Base-by-base conservation (phyloP, 208 protist genomes). In the Acanthamoeba divionensis region DNA sequence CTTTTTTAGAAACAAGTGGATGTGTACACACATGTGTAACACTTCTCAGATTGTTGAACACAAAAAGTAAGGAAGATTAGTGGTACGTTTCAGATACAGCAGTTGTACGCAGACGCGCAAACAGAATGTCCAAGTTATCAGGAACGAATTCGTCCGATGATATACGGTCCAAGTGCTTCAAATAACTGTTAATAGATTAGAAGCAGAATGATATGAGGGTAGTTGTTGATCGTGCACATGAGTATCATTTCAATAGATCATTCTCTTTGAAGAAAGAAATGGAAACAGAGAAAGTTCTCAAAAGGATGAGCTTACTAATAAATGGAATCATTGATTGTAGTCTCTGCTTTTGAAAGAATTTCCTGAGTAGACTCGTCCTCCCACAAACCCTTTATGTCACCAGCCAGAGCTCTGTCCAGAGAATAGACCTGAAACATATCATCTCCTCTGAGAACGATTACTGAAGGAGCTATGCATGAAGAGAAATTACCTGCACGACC, bases 71-170 rank as follows among this genome's bases (percentile, higher is more conserved):
- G n/a, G n/a, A n/a, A n/a, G 54, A 96, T 96, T 65, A 57, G 77
- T 21, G n/a, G n/a, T n/a, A n/a, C n/a, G 86, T 91, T 54, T 97
- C 95, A 38, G 87, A 52, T 18, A 97, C 95, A 29, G 95, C 94
- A 10, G 96, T 95, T 8, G 96, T 97, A 26, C 90, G 66, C 18
- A 95, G 91, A 44, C 96, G 93, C 31, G 93, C 88, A n/a, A 89
- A 90, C 26, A 97, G 92, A n/a, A 97, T 91, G 85, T 97, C 96
- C 33, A 96, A 65, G 24, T 94, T 75, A 26, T 92, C 93, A 21
- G 96, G 96, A 31, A 94, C 63, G 91, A 96, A 97, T 36, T 91
- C 41, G 21, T 50, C 12, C 24, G 36, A 44, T 12, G 38, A 45
- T 21, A 97, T 87, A 57, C 91, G 47, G 12, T 94, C 71, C 26